Conservation (phyloP, 148 eudicot species). For the Amaranthus cruentus region DNA sequence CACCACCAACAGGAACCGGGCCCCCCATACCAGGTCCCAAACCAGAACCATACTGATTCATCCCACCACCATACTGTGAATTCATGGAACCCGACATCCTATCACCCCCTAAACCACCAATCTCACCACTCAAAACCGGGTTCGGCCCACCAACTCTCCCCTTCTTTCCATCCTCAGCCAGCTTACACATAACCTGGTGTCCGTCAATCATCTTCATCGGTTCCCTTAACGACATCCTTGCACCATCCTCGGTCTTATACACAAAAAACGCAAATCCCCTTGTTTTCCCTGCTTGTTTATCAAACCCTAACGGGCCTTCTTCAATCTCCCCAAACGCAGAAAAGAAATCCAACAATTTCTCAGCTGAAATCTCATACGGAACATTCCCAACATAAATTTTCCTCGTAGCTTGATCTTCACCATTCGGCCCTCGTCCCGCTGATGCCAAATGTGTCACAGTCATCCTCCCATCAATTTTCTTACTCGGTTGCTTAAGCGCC, state of each 20-base stretch:
- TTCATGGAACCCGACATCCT: constrained; percentile 36
- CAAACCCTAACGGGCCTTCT: constrained; percentile 95
- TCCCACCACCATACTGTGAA: constrained; percentile 34
- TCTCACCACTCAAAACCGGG: constrained; percentile 15
- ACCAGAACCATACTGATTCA: constrained; percentile 27
- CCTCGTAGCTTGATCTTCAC: constrained; percentile 58
- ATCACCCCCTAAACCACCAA: constrained; percentile 29
- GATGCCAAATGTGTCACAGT: constrained; percentile 77
- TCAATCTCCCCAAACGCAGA: constrained; percentile 75
- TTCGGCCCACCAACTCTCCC: constrained; percentile 33
- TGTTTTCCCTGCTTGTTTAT: constrained; percentile 66
- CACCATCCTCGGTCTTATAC: constrained; percentile 83
- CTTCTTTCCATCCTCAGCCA: constrained; percentile 89
- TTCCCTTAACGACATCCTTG: constrained; percentile 61
- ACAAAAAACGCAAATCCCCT: constrained; percentile 90
- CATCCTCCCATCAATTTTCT: constrained; percentile 84
- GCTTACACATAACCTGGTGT: constrained; percentile 65
- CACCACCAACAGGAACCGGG: constrained; percentile 31
- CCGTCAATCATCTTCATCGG: constrained; percentile 78
- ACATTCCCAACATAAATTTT: constrained; percentile 88
- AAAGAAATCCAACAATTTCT: constrained; percentile 62
- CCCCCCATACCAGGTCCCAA: constrained; percentile 26
- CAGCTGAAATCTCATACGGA: constrained; percentile 67
- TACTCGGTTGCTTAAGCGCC: constrained; percentile 69
- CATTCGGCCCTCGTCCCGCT: constrained; percentile 32